A percentile compares a stretch with the other conserved stretches of the same genome.
Conservation (phyloP, 2,329 filamentous ascomycete species). For the Colletotrichum musae region DNA sequence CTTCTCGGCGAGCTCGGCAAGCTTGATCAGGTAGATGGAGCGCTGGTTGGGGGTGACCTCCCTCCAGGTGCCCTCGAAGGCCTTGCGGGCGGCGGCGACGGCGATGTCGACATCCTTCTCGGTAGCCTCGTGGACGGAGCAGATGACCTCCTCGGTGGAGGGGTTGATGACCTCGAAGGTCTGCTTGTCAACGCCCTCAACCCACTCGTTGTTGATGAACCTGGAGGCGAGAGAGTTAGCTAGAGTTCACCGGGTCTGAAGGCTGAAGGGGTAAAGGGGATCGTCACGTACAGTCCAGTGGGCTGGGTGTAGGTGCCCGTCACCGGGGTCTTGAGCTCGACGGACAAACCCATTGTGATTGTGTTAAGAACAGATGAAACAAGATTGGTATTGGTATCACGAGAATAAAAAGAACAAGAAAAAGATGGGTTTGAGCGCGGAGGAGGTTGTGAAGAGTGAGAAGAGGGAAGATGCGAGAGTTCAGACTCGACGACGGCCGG, state of each 20-base stretch:
- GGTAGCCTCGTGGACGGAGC: conserved; percentile 85
- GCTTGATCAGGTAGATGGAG: conserved; percentile 78
- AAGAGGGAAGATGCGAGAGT: conserved; percentile 2
- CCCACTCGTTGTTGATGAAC: conserved; percentile 95
- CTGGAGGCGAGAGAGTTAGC: conserved; percentile 57
- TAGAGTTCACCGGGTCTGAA: neutral
- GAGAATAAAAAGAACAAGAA: conserved; percentile 20
- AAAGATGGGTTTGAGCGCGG: conserved; percentile 11
- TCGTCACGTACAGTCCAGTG: conserved; percentile 69
- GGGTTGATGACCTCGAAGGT: conserved; percentile 96
- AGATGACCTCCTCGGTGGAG: conserved; percentile 86
- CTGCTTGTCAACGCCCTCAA: conserved; percentile 86
- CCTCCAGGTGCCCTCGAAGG: conserved; percentile 82
- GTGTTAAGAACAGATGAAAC: conserved; percentile 27
- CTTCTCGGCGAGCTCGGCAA: conserved; percentile 86
- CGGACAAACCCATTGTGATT: conserved; percentile 61
- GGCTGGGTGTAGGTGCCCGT: conserved; percentile 73
- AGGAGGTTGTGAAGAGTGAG: conserved; percentile 20
- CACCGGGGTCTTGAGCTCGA: conserved; percentile 77
- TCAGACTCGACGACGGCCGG: conserved; percentile 5
- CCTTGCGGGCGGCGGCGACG: conserved; percentile 87
- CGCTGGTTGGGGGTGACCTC: conserved; percentile 79
- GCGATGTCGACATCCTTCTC: conserved; percentile 90
- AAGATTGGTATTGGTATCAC: conserved; percentile 32
- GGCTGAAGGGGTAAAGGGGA: conserved; percentile 2